Conservation (phyloP, 768 basidiomycete species). For the Paxillus involutus region DNA sequence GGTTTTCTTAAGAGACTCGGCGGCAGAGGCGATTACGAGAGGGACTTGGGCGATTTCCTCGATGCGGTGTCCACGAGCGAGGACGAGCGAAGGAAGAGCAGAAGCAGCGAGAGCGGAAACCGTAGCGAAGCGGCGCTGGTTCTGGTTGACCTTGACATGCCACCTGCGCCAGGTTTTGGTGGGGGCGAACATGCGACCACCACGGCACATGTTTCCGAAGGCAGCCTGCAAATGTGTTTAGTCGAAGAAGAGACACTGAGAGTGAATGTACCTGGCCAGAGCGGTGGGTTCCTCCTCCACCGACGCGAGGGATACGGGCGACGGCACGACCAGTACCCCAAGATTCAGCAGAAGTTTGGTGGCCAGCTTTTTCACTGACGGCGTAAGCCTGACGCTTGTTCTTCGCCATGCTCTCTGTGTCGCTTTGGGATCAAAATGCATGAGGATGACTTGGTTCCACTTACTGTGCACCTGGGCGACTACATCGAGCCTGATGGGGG, state of each 20-base stretch:
- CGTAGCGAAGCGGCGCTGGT: conserved; percentile 96
- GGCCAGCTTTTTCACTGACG: conserved; percentile 96
- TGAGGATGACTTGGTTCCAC: conserved; percentile 33
- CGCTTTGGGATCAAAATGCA: not conserved
- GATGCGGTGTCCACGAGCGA: conserved; percentile 98
- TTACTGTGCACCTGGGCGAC: conserved; percentile 98
- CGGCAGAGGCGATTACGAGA: conserved; percentile 76
- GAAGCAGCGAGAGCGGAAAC: conserved; percentile 98
- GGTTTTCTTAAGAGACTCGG: conserved; percentile 93
- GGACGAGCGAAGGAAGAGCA: conserved; percentile 92
- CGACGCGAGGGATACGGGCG: conserved; percentile 99
- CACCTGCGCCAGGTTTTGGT: conserved; percentile 99
- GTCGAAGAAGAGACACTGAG: not conserved
- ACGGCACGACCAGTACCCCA: conserved; percentile 99
- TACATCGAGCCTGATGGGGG: conserved; percentile 98
- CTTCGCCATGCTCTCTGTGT: conserved; percentile 92
- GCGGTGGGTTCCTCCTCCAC: conserved; percentile 97
- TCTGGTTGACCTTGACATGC: conserved; percentile 99
- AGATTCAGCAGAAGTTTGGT: conserved; percentile 98
- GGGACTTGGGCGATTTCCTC: conserved; percentile 97
- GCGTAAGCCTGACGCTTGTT: conserved; percentile 97
- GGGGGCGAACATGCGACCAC: conserved; percentile 99
- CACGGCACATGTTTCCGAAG: conserved; percentile 99
- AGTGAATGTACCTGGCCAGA: conserved; percentile 77
- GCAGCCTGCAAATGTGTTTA: conserved; percentile 63